Conservation (phyloP, 202 grass and related monocot genomes). For the Musa balbisiana region DNA sequence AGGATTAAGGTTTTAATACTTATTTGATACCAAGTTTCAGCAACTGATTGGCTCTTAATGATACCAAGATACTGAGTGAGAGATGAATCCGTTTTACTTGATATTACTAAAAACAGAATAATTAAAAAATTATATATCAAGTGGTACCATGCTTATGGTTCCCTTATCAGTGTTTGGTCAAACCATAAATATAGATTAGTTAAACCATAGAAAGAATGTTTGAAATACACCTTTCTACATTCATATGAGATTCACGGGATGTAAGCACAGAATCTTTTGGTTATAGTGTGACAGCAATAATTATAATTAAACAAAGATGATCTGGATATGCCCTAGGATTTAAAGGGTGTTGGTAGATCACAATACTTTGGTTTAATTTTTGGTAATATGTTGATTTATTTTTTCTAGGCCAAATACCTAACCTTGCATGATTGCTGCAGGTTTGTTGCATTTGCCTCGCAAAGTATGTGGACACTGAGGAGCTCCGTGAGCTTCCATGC, state of each 20-base stretch:
- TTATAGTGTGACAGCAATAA: not conserved
- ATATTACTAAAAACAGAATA: too few species aligned
- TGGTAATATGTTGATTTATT: not conserved
- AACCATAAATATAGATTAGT: too few species aligned
- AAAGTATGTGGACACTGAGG: conserved; percentile 84
- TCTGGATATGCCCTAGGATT: not conserved
- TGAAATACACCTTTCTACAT: too few species aligned
- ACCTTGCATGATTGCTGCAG: conserved; percentile 15
- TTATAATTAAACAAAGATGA: not conserved
- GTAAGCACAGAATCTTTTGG: not conserved
- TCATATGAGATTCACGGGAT: not conserved
- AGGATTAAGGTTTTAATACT: too few species aligned
- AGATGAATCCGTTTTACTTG: too few species aligned
- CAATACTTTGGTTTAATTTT: not conserved
- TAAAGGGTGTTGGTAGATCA: not conserved
- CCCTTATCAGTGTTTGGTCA: too few species aligned
- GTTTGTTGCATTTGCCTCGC: conserved; percentile 92
- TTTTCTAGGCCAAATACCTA: not conserved
- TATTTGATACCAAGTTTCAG: too few species aligned
- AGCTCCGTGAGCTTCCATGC: conserved; percentile 91
- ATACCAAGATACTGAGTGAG: too few species aligned
- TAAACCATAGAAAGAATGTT: too few species aligned
- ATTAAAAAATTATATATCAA: too few species aligned
- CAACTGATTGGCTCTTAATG: too few species aligned
- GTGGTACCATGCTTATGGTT: too few species aligned